Evolutionary conservation across 495 filamentous ascomycete genomes (phyloP).

Genomic region (Penicillium mononematosum): DNA sequence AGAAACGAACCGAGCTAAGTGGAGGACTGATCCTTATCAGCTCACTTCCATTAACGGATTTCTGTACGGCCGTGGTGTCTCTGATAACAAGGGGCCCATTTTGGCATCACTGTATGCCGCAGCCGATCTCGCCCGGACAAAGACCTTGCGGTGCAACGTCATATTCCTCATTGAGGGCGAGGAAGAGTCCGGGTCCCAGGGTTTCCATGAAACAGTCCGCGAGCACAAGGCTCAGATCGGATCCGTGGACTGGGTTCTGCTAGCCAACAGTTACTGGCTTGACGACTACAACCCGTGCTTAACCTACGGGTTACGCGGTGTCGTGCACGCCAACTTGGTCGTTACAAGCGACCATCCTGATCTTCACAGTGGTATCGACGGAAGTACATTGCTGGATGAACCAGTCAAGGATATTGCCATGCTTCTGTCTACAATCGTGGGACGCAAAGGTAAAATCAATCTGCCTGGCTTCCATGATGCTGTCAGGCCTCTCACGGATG

Average conservation of each 20-base stretch:
- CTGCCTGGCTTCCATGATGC: constrained; percentile 83
- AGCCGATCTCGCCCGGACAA: constrained; percentile 76
- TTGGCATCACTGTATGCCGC: constrained; percentile 91
- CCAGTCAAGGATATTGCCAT: constrained; percentile 85
- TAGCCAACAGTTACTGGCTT: constrained; percentile 98
- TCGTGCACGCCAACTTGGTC: constrained; percentile 87
- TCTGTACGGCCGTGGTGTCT: constrained; percentile 92
- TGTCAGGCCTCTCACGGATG: constrained; percentile 69
- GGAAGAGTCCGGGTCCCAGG: constrained; percentile 89
- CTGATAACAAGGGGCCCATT: constrained; percentile 95
- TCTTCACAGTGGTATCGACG: constrained; percentile 93
- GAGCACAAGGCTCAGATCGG: constrained; percentile 82
- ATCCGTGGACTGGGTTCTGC: constrained; percentile 83
- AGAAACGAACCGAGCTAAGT: constrained; percentile 70
- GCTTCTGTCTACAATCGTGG: constrained; percentile 74
- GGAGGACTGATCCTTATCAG: constrained; percentile 84
- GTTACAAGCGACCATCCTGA: constrained; percentile 84
- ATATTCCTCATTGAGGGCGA: constrained; percentile 95
- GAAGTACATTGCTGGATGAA: constrained; percentile 82
- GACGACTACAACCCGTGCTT: constrained; percentile 93
- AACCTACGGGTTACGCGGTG: constrained; percentile 92
- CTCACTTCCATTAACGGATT: constrained; percentile 86
- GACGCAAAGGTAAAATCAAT: constrained; percentile 54
- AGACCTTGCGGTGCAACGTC: constrained; percentile 78
- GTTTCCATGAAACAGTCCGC: constrained; percentile 77